Evolutionary conservation across 2,329 filamentous ascomycete species (phyloP).

Genomic region (Phialophora verrucosa): DNA sequence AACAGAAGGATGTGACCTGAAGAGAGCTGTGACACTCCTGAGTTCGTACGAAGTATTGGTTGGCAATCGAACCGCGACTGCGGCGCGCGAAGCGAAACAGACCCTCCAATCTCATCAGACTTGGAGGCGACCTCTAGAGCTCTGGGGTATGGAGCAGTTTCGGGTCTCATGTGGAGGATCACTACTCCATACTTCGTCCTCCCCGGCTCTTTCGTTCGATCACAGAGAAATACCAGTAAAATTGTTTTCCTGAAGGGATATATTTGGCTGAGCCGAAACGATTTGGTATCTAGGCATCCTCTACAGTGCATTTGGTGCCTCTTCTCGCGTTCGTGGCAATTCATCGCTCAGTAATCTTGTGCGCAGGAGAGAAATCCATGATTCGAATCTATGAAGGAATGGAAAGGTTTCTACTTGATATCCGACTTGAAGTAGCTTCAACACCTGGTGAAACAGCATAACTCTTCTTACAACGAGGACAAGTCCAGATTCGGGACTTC

Average conservation of each 20-base stretch:
- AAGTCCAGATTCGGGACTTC: slow-evolving; percentile 2
- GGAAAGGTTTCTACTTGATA: neutral
- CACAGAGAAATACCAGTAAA: neutral
- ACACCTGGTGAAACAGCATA: neutral
- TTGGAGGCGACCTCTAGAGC: neutral
- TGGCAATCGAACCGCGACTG: neutral
- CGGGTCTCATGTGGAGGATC: too few relatives aligned
- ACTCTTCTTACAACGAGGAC: neutral
- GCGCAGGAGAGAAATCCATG: too few relatives aligned
- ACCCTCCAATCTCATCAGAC: neutral
- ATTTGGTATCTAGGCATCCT: too few relatives aligned
- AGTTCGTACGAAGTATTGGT: neutral
- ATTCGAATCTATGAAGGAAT: neutral
- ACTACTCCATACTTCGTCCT: too few relatives aligned
- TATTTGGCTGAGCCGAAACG: too few relatives aligned
- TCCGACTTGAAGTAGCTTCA: neutral
- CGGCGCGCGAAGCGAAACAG: neutral
- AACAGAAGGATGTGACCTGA: neutral
- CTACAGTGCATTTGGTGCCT: too few relatives aligned
- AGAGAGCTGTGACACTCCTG: neutral
- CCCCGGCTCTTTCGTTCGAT: too few relatives aligned
- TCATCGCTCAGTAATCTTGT: too few relatives aligned
- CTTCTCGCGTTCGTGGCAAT: too few relatives aligned
- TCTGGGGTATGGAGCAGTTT: neutral
- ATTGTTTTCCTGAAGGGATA: too few relatives aligned